Conservation (phyloP, 2,329 filamentous ascomycete genomes). For the Neofusicoccum kwambonambiense region DNA sequence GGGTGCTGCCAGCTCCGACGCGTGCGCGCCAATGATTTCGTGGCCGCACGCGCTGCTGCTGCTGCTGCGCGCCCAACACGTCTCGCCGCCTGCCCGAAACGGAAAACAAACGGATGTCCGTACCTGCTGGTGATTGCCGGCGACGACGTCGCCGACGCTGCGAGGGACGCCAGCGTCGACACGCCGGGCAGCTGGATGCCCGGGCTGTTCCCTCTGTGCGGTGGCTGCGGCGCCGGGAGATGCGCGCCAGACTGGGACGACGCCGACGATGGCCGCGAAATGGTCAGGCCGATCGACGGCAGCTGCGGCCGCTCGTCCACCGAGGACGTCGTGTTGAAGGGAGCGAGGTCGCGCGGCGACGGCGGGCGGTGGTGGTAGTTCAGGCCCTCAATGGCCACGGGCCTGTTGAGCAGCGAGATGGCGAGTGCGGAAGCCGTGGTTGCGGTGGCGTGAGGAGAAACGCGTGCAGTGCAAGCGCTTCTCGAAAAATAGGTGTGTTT, state of each 20-base stretch:
- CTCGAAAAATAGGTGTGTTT: too few species aligned
- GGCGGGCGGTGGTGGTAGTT: slow-evolving; percentile 43
- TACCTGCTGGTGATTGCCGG: slow-evolving; percentile 45
- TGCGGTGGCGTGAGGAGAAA: slow-evolving; percentile 19
- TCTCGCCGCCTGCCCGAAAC: slow-evolving; percentile 10
- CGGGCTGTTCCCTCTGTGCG: slow-evolving; percentile 38
- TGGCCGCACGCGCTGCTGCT: neutral
- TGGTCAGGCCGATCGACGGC: slow-evolving; percentile 49
- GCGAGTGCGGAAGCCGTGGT: slow-evolving; percentile 60
- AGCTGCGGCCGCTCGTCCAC: slow-evolving; percentile 50
- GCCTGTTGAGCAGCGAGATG: slow-evolving; percentile 56
- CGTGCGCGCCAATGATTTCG: too few species aligned
- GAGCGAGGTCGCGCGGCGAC: slow-evolving; percentile 50
- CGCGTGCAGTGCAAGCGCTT: neutral
- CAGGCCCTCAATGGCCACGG: slow-evolving; percentile 52
- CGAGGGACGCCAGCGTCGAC: slow-evolving; percentile 59
- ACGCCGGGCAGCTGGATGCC: slow-evolving; percentile 54
- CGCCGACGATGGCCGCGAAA: slow-evolving; percentile 52
- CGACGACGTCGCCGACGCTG: slow-evolving; percentile 48
- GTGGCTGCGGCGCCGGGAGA: slow-evolving; percentile 23
- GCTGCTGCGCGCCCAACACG: neutral
- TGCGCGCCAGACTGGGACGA: slow-evolving; percentile 38
- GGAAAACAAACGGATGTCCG: neutral
- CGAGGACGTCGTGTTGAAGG: slow-evolving; percentile 46
- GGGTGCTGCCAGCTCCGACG: too few species aligned